A percentile compares a stretch with the other conserved stretches of the same genome.
phyloP scores from a whole-genome alignment of 2,329 filamentous ascomycete species.

The Colletotrichum eleusines region DNA sequence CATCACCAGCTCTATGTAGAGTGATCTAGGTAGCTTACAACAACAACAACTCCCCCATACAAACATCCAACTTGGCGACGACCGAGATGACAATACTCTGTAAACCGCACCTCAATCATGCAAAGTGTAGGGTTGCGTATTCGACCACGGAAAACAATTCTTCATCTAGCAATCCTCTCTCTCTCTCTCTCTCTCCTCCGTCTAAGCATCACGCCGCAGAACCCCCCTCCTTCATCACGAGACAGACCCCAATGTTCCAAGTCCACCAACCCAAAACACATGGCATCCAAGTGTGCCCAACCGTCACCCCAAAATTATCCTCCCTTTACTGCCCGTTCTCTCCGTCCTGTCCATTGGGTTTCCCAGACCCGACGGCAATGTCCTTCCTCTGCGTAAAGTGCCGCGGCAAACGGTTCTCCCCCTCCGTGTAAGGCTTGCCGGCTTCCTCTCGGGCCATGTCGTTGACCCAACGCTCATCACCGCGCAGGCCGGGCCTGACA shows the following conservation, averaged over 20 bases:
- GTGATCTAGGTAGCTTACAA: too few species aligned
- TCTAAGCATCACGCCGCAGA: neutral
- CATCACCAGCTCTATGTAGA: too few species aligned
- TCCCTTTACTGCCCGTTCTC: neutral
- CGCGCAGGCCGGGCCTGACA: slow-evolving; percentile 61
- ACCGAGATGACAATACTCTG: neutral
- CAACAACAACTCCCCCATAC: neutral
- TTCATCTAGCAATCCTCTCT: slow-evolving; percentile 7
- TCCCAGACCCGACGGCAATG: slow-evolving; percentile 22
- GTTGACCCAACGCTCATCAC: slow-evolving; percentile 76
- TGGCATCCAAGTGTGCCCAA: neutral
- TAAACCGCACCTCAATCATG: neutral
- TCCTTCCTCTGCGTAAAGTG: slow-evolving; percentile 53
- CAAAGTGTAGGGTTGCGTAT: slow-evolving; percentile 10
- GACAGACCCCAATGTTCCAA: neutral
- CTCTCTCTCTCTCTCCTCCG: too few species aligned
- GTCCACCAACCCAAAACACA: neutral
- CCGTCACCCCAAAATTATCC: too few species aligned
- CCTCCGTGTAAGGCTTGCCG: slow-evolving; percentile 66
- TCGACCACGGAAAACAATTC: neutral
- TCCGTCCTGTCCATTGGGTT: slow-evolving; percentile 15
- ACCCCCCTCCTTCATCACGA: slow-evolving; percentile 9
- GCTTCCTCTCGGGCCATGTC: slow-evolving; percentile 78
- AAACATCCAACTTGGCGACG: neutral
- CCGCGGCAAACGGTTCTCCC: slow-evolving; percentile 72